phyloP scores from a whole-genome alignment of 73 alveolate genomes.

The Paramecium octaurelia region DNA sequence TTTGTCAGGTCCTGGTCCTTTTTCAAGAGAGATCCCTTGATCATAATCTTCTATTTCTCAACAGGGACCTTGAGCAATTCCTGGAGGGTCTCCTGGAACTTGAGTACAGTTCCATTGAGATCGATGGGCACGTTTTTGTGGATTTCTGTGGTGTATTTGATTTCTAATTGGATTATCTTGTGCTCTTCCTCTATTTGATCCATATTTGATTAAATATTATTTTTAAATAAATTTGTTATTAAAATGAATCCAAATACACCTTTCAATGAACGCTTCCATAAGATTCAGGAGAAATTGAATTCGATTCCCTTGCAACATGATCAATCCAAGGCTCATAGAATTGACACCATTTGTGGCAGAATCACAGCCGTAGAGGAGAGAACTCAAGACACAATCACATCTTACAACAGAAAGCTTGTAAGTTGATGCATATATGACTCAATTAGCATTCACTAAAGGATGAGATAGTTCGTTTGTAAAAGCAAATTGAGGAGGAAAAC shows the following conservation, averaged over 20 bases:
- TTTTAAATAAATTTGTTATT: conserved; percentile 21
- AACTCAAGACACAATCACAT: conserved; percentile 31
- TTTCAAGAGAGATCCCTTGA: conserved; percentile 87
- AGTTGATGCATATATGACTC: neutral
- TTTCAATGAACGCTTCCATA: conserved; percentile 60
- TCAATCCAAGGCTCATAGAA: conserved; percentile 58
- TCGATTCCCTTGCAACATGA: conserved; percentile 54
- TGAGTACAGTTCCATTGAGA: conserved; percentile 6
- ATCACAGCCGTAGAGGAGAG: conserved; percentile 52
- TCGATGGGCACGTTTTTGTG: conserved; percentile 38
- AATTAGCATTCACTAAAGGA: conserved; percentile 41
- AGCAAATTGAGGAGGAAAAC: conserved; percentile 57
- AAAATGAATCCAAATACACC: conserved; percentile 59
- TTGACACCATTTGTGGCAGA: conserved; percentile 46
- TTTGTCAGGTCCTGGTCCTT: conserved; percentile 6
- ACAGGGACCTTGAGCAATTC: conserved; percentile 82
- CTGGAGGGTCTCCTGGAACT: conserved; percentile 64
- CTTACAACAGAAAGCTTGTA: conserved; percentile 26
- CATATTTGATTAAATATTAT: neutral
- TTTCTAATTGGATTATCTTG: conserved; percentile 9
- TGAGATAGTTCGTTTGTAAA: conserved; percentile 50
- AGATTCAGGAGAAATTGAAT: conserved; percentile 54
- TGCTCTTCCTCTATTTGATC: neutral
- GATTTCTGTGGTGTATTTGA: conserved; percentile 35
- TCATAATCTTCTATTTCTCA: conserved; percentile 87